These are phyloP conservation scores for Phyllosticta citriasiana DNA, from an alignment of 2,329 filamentous ascomycete species.

Conservation along the genomic window DNA sequence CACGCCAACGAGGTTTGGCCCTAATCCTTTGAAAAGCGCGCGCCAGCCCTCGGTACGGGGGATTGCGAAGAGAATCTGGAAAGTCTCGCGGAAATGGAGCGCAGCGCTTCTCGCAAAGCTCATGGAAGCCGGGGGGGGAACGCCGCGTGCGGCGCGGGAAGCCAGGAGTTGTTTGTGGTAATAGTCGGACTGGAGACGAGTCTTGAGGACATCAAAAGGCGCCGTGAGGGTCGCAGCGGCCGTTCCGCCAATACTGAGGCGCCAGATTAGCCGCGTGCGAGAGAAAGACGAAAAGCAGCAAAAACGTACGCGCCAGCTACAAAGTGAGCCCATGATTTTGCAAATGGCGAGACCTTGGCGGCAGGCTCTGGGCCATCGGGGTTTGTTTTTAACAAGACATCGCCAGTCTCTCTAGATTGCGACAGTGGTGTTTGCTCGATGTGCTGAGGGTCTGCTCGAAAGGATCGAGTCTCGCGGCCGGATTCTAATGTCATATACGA, in stretches of 20 bases:
- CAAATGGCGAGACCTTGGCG: conserved; percentile 33
- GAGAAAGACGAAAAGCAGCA: conserved; percentile 13
- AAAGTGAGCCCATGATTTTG: conserved; percentile 84
- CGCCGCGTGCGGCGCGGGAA: conserved; percentile 49
- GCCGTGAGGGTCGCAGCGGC: conserved; percentile 86
- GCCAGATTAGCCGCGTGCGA: neutral
- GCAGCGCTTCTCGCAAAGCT: conserved; percentile 55
- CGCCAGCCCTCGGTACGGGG: conserved; percentile 73
- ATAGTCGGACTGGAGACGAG: conserved; percentile 85
- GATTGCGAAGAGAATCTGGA: conserved; percentile 74
- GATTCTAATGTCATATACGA: conserved; percentile 27
- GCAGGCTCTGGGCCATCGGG: conserved; percentile 30
- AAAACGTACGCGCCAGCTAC: conserved; percentile 69
- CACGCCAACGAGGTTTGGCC: conserved; percentile 81
- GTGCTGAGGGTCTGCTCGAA: conserved; percentile 19
- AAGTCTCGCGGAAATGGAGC: conserved; percentile 74
- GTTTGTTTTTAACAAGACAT: conserved; percentile 39
- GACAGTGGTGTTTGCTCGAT: conserved; percentile 21
- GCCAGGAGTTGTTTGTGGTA: conserved; percentile 76
- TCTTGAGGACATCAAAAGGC: conserved; percentile 89
- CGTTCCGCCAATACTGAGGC: conserved; percentile 69
- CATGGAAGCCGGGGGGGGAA: conserved; percentile 46
- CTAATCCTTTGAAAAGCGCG: conserved; percentile 86
- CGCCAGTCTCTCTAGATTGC: conserved; percentile 54
- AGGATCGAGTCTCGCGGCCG: conserved; percentile 20